Evolutionary conservation across 2,329 filamentous ascomycete species (phyloP).

Genomic region (Calonectria pseudoturangicola): DNA sequence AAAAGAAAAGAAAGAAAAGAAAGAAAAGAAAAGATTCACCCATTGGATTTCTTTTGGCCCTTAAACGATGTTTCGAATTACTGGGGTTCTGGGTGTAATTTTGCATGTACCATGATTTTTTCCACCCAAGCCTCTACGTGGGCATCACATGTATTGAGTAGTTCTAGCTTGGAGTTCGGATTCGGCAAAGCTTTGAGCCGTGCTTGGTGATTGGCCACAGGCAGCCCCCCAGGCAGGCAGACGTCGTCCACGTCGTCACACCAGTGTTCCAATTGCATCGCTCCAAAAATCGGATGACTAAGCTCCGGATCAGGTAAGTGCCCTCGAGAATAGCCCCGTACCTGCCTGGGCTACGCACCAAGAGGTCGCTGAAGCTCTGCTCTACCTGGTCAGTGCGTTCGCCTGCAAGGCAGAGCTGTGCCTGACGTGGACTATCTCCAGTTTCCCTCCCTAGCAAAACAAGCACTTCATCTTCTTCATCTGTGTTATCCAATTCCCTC

Average conservation of each 20-base stretch:
- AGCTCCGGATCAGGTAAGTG: slow-evolving; percentile 50
- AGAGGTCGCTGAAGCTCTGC: slow-evolving; percentile 42
- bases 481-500: slow-evolving; percentile 41
- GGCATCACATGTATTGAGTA: neutral
- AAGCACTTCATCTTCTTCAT: slow-evolving; percentile 49
- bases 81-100: too few species aligned
- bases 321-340: slow-evolving; percentile 21
- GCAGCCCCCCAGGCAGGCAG: slow-evolving; percentile 19
- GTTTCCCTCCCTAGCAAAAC: slow-evolving; percentile 56
- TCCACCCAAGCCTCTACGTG: too few species aligned
- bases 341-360: slow-evolving; percentile 43
- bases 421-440: slow-evolving; percentile 67
- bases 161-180: neutral
- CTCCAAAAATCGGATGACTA: slow-evolving; percentile 35
- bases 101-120: too few species aligned
- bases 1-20: too few species aligned
- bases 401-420: slow-evolving; percentile 63
- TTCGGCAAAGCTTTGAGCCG: slow-evolving; percentile 6
- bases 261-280: slow-evolving; percentile 28
- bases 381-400: slow-evolving; percentile 52
- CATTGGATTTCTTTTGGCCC: too few species aligned
- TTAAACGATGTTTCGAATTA: too few species aligned
- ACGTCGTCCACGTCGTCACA: slow-evolving; percentile 33
- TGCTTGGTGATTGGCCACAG: neutral
- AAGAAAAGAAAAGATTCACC: too few species aligned